These are phyloP conservation scores for Annulohypoxylon moriforme DNA, from an alignment of 495 filamentous ascomycete species.

Conservation along the genomic window DNA sequence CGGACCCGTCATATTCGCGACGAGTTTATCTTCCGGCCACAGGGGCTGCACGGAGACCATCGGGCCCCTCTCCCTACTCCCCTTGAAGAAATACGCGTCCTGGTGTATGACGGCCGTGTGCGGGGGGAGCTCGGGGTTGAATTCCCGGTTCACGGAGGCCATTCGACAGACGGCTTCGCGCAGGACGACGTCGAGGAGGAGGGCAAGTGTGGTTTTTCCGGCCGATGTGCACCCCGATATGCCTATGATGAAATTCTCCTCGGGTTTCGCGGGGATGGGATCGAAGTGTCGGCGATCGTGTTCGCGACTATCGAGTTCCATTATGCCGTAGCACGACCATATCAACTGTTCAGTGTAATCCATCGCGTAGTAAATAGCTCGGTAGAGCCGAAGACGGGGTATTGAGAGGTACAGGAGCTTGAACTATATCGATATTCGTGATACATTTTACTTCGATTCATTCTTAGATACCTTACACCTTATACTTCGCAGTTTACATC, in stretches of 20 bases:
- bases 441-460: background rate
- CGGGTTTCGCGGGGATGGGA: background rate
- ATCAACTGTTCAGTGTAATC: slow-evolving; percentile 12
- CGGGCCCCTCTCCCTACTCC: background rate
- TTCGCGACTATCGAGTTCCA: slow-evolving; percentile 4
- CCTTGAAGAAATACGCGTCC: slow-evolving; percentile 11
- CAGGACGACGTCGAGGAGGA: slow-evolving; percentile 14
- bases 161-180: background rate
- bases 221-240: slow-evolving; percentile 14
- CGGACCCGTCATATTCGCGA: background rate
- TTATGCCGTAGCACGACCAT: slow-evolving; percentile 10
- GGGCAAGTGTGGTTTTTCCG: slow-evolving; percentile 18
- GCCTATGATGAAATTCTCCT: slow-evolving; percentile 17
- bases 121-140: background rate
- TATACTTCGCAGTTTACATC: background rate
- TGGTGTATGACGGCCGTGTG: slow-evolving; percentile 19
- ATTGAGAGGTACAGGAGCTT: background rate
- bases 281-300: background rate
- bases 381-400: background rate
- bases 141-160: background rate
- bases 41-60: background rate
- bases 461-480: background rate
- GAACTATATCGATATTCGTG: background rate
- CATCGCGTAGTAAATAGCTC: background rate
- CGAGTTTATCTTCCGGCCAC: slow-evolving; percentile 5